Percentiles rank a stretch among this genome's conserved stretches.
Conservation (phyloP, 306 rosid genomes). For the Lathyrus sativus region DNA sequence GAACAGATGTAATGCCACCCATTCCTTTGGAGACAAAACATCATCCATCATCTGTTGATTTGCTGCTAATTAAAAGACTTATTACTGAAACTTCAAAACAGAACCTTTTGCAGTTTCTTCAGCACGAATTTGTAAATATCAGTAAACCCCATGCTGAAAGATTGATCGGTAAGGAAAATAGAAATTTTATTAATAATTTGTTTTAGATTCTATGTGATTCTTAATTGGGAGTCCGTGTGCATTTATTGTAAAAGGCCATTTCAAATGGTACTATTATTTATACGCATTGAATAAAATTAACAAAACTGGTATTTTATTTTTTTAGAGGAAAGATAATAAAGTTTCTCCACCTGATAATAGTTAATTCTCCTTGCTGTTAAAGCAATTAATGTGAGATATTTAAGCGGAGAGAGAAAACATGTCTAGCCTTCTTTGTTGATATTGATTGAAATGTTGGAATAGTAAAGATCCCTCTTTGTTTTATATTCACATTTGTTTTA, state of each 20-base stretch:
- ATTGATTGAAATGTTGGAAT: conserved; percentile 26
- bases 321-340: conserved; percentile 17
- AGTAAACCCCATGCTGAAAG: conserved; percentile 86
- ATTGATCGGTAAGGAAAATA: conserved; percentile 65
- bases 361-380: conserved; percentile 1
- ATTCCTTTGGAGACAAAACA: conserved; percentile 93
- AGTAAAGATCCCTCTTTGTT: conserved; percentile 22
- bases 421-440: conserved; percentile 7
- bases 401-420: conserved; percentile 28
- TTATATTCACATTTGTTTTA: conserved; percentile 2
- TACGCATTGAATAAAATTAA: neutral
- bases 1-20: conserved; percentile 98
- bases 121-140: conserved; percentile 89
- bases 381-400: conserved; percentile 15
- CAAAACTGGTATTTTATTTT: conserved; percentile 9
- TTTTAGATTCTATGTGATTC: conserved; percentile 23
- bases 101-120: conserved; percentile 89
- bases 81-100: conserved; percentile 82
- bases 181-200: conserved; percentile 12
- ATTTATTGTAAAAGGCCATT: conserved; percentile 3
- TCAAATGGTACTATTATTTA: neutral
- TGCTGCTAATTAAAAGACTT: conserved; percentile 84
- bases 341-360: conserved; percentile 18
- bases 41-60: conserved; percentile 93
- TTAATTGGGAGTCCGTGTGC: neutral